A percentile compares a stretch with the other conserved stretches of the same genome.
These are phyloP conservation scores for Coleophoma crateriformis DNA, from an alignment of 2,329 filamentous ascomycete genomes.

Conservation along the genomic window DNA sequence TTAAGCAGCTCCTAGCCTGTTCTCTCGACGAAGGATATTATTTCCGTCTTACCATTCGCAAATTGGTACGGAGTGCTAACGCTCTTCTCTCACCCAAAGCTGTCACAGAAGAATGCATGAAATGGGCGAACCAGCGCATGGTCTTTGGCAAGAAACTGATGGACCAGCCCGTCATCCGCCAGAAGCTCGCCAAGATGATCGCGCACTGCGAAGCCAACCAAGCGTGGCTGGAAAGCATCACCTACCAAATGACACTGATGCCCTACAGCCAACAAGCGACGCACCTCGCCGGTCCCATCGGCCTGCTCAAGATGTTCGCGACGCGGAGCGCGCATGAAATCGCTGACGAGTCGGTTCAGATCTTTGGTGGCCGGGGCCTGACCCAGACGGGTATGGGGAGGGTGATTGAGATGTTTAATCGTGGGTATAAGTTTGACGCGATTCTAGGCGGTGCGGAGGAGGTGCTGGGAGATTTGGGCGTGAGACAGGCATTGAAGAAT, in stretches of 20 bases:
- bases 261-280: conserved; percentile 70
- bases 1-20: too few relatives aligned
- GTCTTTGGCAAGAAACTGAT: conserved; percentile 81
- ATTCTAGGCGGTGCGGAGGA: conserved; percentile 79
- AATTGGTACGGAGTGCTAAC: too few relatives aligned
- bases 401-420: conserved; percentile 78
- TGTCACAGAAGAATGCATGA: conserved; percentile 77
- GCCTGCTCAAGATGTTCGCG: conserved; percentile 71
- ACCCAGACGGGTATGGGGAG: conserved; percentile 81
- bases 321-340: conserved; percentile 78
- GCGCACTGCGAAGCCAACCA: conserved; percentile 76
- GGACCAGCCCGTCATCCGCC: conserved; percentile 75
- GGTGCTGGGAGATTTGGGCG: conserved; percentile 73
- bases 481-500: conserved; percentile 75
- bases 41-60: too few relatives aligned
- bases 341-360: conserved; percentile 78
- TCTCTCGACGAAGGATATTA: too few relatives aligned
- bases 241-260: conserved; percentile 87
- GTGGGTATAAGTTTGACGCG: conserved; percentile 70
- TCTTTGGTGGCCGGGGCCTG: conserved; percentile 76
- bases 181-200: conserved; percentile 89
- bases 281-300: conserved; percentile 75
- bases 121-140: conserved; percentile 82
- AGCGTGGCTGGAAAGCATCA: conserved; percentile 78
- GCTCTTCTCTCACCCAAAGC: conserved; percentile 12